phyloP scores from a whole-genome alignment of 805 yeast genomes.

The Yarrowia sp. region DNA sequence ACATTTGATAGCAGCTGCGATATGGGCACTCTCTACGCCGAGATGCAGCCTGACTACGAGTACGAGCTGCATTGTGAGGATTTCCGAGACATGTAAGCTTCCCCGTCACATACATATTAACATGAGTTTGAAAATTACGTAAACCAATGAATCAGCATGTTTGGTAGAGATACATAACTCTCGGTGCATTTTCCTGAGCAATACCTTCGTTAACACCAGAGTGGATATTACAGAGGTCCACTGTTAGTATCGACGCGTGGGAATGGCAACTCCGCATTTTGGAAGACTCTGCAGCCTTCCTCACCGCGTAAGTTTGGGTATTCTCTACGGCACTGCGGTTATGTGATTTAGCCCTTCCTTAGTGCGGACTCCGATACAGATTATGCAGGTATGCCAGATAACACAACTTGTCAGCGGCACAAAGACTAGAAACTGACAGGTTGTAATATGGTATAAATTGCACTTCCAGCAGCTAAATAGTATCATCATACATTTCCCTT shows the following conservation, averaged over 20 bases:
- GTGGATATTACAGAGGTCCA: no score
- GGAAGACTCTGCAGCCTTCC: background rate
- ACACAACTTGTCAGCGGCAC: background rate
- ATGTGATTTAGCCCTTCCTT: background rate
- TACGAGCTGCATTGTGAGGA: slow-evolving; percentile 39
- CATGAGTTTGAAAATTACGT: background rate
- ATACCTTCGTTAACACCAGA: no score
- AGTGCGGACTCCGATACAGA: background rate
- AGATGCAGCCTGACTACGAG: slow-evolving; percentile 68
- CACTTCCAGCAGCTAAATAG: no score
- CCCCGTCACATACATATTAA: background rate
- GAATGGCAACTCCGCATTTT: background rate
- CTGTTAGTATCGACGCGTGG: no score
- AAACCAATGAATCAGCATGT: no score
- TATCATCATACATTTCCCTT: no score
- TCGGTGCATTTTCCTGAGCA: no score
- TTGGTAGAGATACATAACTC: no score
- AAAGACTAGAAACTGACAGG: background rate
- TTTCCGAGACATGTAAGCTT: slow-evolving; percentile 17
- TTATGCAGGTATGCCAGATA: slow-evolving; percentile 2
- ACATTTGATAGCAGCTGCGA: slow-evolving; percentile 59
- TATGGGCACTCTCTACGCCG: slow-evolving; percentile 65
- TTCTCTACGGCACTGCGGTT: slow-evolving; percentile 10
- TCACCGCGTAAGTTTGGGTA: background rate
- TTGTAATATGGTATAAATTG: background rate